phyloP scores from a whole-genome alignment of 2,329 filamentous ascomycete species.

The Annulohypoxylon truncatum region DNA sequence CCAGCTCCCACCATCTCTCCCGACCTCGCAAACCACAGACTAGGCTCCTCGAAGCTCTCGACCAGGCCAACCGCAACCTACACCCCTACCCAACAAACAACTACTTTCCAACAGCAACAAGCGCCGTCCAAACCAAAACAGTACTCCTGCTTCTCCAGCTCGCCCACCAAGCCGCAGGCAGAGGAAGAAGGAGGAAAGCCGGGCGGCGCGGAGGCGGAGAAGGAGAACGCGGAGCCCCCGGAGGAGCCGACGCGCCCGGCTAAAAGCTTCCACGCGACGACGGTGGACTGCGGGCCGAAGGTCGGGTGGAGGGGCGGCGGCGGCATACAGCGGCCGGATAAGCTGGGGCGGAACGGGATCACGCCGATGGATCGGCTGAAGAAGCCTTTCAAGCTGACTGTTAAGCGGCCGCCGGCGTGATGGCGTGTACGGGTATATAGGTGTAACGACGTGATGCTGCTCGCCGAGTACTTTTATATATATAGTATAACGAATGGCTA shows the following conservation, averaged over 20 bases:
- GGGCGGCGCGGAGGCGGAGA: slow-evolving; percentile 39
- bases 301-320: slow-evolving; percentile 47
- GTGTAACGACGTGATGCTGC: background rate
- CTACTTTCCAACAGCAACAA: slow-evolving; percentile 5
- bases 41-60: slow-evolving; percentile 54
- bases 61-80: slow-evolving; percentile 48
- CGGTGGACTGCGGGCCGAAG: slow-evolving; percentile 53
- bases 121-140: slow-evolving; percentile 53
- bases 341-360: slow-evolving; percentile 56
- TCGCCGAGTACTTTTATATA: background rate
- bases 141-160: slow-evolving; percentile 71
- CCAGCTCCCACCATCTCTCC: slow-evolving; percentile 47
- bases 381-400: slow-evolving; percentile 68
- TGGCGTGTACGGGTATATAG: background rate
- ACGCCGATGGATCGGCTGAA: slow-evolving; percentile 62
- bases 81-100: slow-evolving; percentile 43
- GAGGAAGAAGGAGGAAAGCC: slow-evolving; percentile 30
- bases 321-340: slow-evolving; percentile 58
- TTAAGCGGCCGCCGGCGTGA: slow-evolving; percentile 49
- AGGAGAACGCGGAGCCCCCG: slow-evolving; percentile 45
- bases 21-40: slow-evolving; percentile 53
- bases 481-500: background rate
- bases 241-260: slow-evolving; percentile 55
- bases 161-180: slow-evolving; percentile 53
- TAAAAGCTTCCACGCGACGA: slow-evolving; percentile 64